phyloP scores from a whole-genome alignment of 805 yeast genomes.

The Danielozyma ontarioensis region DNA sequence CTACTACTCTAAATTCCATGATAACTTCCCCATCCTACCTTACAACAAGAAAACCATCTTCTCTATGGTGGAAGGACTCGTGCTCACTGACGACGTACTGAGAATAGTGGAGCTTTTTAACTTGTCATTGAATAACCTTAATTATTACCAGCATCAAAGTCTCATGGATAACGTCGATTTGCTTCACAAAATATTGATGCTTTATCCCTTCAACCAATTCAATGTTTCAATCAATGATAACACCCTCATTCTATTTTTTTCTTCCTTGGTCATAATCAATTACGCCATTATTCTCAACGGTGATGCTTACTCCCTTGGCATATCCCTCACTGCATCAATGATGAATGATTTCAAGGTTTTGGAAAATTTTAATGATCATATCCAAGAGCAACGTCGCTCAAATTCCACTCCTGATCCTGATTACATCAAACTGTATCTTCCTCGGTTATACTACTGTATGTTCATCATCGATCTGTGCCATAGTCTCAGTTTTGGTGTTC shows the following conservation, averaged over 20 bases:
- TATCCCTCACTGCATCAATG: constrained; percentile 46
- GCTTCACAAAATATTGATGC: constrained; percentile 27
- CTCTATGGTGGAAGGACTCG: constrained; percentile 7
- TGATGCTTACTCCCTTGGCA: constrained; percentile 51
- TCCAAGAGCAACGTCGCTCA: constrained; percentile 2
- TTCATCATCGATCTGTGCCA: constrained; percentile 16
- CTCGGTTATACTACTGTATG: constrained; percentile 45
- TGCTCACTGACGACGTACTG: constrained; percentile 18
- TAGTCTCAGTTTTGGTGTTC: constrained; percentile 9
- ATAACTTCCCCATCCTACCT: constrained; percentile 43
- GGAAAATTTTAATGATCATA: constrained; percentile 37
- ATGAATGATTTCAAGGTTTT: constrained; percentile 55
- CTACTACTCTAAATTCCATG: constrained; percentile 42
- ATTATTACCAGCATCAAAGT: constrained; percentile 27
- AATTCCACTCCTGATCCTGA: constrained; percentile 12
- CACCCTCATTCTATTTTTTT: constrained; percentile 21
- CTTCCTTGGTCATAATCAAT: constrained; percentile 37
- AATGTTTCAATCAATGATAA: constrained; percentile 20
- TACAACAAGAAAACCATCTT: constrained; percentile 18
- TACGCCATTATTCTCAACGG: constrained; percentile 58
- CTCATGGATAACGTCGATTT: constrained; percentile 28
- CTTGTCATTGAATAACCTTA: constrained; percentile 33
- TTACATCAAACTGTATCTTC: constrained; percentile 23
- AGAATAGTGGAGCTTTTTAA: constrained; percentile 36
- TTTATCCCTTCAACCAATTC: constrained; percentile 30